These are phyloP conservation scores for Boletus reticulatus DNA, from an alignment of 768 basidiomycete genomes.

Conservation along the genomic window DNA sequence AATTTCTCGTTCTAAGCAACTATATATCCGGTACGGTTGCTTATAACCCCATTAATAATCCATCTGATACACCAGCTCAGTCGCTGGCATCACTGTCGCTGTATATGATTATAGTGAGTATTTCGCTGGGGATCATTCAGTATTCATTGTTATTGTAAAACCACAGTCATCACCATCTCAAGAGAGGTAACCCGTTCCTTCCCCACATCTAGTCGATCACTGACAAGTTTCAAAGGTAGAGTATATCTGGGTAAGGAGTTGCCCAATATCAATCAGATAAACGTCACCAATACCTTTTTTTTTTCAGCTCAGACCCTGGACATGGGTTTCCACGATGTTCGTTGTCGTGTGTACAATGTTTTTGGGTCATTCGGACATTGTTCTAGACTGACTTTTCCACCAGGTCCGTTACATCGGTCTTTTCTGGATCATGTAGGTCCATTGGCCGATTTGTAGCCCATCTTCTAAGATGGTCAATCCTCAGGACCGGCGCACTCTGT, in stretches of 20 bases:
- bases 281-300: neutral
- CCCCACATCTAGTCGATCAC: neutral
- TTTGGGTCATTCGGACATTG: neutral
- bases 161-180: neutral
- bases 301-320: neutral
- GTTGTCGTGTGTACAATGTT: neutral
- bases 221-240: neutral
- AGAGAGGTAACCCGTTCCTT: neutral
- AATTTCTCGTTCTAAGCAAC: too few species aligned
- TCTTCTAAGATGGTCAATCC: neutral
- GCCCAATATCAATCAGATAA: neutral
- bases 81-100: fast-evolving
- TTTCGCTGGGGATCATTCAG: fast-evolving
- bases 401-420: slow-evolving; percentile 2
- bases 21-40: too few species aligned
- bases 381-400: neutral
- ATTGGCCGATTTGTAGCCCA: too few species aligned
- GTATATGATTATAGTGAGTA: too few species aligned
- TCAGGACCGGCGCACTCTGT: neutral
- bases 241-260: neutral
- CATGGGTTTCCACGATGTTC: neutral
- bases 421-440: neutral
- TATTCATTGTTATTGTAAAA: neutral
- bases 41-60: too few species aligned
- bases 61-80: too few species aligned